Base-by-base conservation (phyloP, 73 alveolate genomes). In the Paramecium sexaurelia region DNA sequence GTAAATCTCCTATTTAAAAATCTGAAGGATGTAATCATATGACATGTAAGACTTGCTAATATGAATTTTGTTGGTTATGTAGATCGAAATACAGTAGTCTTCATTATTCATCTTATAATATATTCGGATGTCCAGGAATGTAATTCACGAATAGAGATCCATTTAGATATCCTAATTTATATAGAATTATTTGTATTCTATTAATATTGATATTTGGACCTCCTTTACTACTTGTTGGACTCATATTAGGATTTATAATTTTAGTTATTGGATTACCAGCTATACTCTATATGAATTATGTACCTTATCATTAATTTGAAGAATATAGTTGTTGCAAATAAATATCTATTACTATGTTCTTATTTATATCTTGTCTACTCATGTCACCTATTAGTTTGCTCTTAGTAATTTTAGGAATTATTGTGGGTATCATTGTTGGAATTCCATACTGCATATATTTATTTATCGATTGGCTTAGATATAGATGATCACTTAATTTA, bases 21-120 rank as follows among this genome's bases (percentile, higher is more conserved):
- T 39, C 35, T 55, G 98, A 96, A 47, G 99, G 99, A 0, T 97
- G 99, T 67, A 96, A 96, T 89, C 99, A 97, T 89, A 97, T 97
- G 99, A 96, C 98, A 0, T 97, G 99, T 75, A 19, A 93, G 1
- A 75, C 91, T 29, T 97, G 99, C 68, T 85, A 92, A 37, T 95
- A 95, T 92, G 95, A 96, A 75, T 97, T 97, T 91, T 97, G 99
- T 39, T 97, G 99, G 99, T 51, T 94, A n/a, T 97, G 99, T 43
- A 84, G 95, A 41, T 91, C 95, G 1, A 36, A 61, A 47, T 95
- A 92, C 61, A 33, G 92, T 43, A 20, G 94, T 11, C 90, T 85
- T 17, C 98, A 95, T 94, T 95, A 69, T 86, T 20, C 91, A 35
- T 43, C 93, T 9, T 33, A 85, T 39, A 95, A 95, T 88, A 92